Evolutionary conservation across 2,329 filamentous ascomycete species (phyloP).

Genomic region (Fusarium brevicatenulatum): DNA sequence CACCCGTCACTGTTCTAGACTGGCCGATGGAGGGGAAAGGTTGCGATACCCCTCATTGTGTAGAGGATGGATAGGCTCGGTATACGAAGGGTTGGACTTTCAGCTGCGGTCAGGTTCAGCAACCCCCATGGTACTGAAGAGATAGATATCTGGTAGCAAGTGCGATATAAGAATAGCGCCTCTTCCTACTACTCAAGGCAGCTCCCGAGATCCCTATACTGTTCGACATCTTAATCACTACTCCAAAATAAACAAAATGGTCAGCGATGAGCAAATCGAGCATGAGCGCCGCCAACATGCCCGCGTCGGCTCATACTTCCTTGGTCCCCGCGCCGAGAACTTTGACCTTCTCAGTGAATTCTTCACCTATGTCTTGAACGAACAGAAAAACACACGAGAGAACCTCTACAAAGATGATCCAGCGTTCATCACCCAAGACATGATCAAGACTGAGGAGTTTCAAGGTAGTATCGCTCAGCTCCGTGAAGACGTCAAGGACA

Average conservation of each 20-base stretch:
- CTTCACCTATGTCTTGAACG: neutral
- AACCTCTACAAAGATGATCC: neutral
- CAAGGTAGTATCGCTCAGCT: neutral
- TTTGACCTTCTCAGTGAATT: neutral
- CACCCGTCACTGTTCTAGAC: neutral
- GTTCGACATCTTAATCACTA: neutral
- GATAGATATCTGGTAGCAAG: rapidly evolving
- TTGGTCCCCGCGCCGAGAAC: neutral
- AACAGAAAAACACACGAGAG: neutral
- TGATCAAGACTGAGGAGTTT: neutral
- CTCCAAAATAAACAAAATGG: neutral
- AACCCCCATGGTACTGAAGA: neutral
- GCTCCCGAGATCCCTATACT: neutral
- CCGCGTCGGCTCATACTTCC: neutral
- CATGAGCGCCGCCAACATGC: neutral
- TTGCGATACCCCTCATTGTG: neutral
- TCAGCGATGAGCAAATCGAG: neutral
- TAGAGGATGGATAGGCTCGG: neutral
- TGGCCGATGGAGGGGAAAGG: neutral
- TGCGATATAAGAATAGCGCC: neutral
- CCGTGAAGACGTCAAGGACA: neutral
- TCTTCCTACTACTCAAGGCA: neutral
- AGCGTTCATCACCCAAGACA: neutral
- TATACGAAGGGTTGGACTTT: neutral
- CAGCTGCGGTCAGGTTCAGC: rapidly evolving